Evolutionary conservation across 2,329 filamentous ascomycete species (phyloP).

Genomic region (Trichoderma sp.): DNA sequence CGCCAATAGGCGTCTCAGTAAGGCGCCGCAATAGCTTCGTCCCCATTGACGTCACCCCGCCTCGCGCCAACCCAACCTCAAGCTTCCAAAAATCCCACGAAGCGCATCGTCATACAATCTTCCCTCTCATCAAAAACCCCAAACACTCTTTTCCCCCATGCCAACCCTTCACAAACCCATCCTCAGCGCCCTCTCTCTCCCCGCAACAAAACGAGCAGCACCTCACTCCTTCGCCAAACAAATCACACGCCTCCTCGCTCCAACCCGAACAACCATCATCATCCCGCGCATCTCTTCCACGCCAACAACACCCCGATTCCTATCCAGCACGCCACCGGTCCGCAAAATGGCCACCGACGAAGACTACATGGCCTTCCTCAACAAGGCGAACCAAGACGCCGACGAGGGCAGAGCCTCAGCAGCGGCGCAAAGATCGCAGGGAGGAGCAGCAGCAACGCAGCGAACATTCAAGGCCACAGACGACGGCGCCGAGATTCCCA

Average conservation of each 20-base stretch:
- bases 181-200: neutral
- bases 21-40: neutral
- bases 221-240: slow-evolving; percentile 12
- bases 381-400: slow-evolving; percentile 82
- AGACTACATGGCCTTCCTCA: slow-evolving; percentile 80
- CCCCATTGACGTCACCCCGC: slow-evolving; percentile 25
- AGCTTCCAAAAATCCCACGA: neutral
- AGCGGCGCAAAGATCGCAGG: slow-evolving; percentile 32
- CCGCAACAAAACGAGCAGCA: neutral
- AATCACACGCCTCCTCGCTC: neutral
- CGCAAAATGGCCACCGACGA: slow-evolving; percentile 72
- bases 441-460: slow-evolving; percentile 30
- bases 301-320: slow-evolving; percentile 26
- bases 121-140: neutral
- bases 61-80: slow-evolving; percentile 1
- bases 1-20: too few relatives aligned
- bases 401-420: slow-evolving; percentile 48
- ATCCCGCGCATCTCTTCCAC: neutral
- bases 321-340: slow-evolving; percentile 32
- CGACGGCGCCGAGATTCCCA: slow-evolving; percentile 61
- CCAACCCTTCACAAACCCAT: neutral
- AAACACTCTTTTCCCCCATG: slow-evolving; percentile 11
- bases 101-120: slow-evolving; percentile 1
- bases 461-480: slow-evolving; percentile 55
- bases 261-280: neutral